Percentiles rank a stretch among this genome's conserved stretches.
phyloP scores from a whole-genome alignment of 2,329 filamentous ascomycete genomes.

The Cytospora chrysosperma region DNA sequence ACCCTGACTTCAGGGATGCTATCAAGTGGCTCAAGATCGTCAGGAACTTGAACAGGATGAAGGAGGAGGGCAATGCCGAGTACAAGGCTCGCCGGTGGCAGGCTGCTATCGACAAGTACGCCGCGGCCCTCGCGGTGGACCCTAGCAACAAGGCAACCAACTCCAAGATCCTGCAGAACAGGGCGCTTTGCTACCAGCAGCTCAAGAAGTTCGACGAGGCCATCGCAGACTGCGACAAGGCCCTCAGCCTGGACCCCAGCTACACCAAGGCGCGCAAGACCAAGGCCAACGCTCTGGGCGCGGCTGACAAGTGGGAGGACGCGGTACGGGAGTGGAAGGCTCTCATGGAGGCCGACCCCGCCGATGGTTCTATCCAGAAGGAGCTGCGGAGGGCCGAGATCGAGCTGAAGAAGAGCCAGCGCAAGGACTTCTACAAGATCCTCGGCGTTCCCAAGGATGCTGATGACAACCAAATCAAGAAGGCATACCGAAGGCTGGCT shows the following conservation, averaged over 20 bases:
- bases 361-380: constrained; percentile 75
- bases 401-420: constrained; percentile 94
- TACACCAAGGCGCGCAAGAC: constrained; percentile 94
- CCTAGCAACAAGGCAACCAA: constrained; percentile 88
- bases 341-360: constrained; percentile 77
- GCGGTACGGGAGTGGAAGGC: constrained; percentile 86
- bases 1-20: constrained; percentile 87
- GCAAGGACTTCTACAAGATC: constrained; percentile 99
- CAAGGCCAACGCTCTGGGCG: constrained; percentile 84
- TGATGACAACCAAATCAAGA: constrained; percentile 83
- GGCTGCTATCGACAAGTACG: constrained; percentile 81
- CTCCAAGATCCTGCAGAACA: constrained; percentile 91
- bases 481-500: constrained; percentile 92
- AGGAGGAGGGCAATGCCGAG: constrained; percentile 85
- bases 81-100: constrained; percentile 85
- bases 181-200: constrained; percentile 79
- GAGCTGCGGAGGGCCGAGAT: constrained; percentile 89
- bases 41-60: constrained; percentile 88
- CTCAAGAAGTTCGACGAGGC: constrained; percentile 82
- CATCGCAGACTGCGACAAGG: constrained; percentile 81
- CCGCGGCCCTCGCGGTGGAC: constrained; percentile 79
- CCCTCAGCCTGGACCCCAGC: constrained; percentile 75
- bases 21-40: constrained; percentile 87
- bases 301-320: constrained; percentile 88
- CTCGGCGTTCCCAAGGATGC: constrained; percentile 85